These are phyloP conservation scores for Picocystis sp. DNA, from an alignment of 163 green algal genomes.

Conservation along the genomic window DNA sequence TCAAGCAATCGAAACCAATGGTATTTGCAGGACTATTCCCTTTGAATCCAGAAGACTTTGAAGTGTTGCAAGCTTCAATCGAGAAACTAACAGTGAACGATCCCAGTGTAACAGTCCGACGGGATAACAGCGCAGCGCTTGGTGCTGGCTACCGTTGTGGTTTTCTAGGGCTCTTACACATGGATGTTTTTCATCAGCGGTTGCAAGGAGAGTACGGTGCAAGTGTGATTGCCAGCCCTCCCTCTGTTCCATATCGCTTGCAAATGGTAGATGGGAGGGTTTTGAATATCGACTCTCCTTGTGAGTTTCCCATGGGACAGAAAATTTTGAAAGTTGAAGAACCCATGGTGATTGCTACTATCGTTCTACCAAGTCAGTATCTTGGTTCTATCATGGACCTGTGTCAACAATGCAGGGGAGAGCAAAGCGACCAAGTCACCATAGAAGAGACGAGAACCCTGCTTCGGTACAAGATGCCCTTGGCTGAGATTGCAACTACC, in stretches of 20 bases:
- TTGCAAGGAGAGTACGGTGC: conserved; percentile 23
- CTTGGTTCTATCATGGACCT: conserved; percentile 5
- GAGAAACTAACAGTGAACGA: no score
- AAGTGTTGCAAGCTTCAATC: conserved; percentile 31
- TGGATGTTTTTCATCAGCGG: neutral
- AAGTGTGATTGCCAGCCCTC: conserved; percentile 23
- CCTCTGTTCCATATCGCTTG: conserved; percentile 24
- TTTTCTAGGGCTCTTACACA: conserved; percentile 69
- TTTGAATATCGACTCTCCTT: conserved; percentile 7
- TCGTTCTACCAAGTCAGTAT: conserved; percentile 18
- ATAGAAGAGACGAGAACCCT: no score
- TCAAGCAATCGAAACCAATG: conserved; percentile 68
- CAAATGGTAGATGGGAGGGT: conserved; percentile 13
- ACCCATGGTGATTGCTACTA: conserved; percentile 23
- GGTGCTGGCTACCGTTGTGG: conserved; percentile 69
- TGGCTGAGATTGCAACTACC: no score
- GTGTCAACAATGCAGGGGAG: neutral
- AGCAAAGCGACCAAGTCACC: conserved; percentile 4
- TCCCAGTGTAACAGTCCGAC: neutral
- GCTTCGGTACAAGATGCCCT: no score
- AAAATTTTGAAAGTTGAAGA: conserved; percentile 1
- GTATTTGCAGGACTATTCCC: conserved; percentile 58
- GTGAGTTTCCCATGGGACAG: conserved; percentile 9
- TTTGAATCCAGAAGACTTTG: conserved; percentile 32
- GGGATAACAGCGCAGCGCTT: conserved; percentile 54